Evolutionary conservation across 2,329 filamentous ascomycete genomes (phyloP), one percentile per base, ranked within the genome.

Genomic region (Fusarium sp.): DNA sequence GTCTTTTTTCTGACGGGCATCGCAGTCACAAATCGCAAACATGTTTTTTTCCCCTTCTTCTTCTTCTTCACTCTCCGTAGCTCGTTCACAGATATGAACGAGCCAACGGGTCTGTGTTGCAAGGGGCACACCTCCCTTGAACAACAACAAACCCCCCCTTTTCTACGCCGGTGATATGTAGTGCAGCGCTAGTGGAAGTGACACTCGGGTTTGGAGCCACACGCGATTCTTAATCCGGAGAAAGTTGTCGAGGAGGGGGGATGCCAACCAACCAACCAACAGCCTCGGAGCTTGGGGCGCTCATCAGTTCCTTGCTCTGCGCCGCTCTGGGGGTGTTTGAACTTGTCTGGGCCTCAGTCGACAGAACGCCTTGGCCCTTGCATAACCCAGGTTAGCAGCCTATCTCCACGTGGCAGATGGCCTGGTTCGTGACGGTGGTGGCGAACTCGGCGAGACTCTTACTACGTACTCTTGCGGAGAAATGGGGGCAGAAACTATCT

Each of bases 351-450:
- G 68, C 69, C 45, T 61, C 66, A 45, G 61, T 52, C 27, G 9
- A 27, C 5, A 7, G 40, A 29, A 22, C 35, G 56, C 29, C 31
- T 45, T 40, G 34, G 58, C 72, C 76, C 73, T 66, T 78, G 74
- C 74, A 74, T 74, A 68, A 45, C 62, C 69, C 24, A 35, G 35
- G 45, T 29, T 50, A 63, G 45, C 69, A 63, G 63, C 63, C 61
- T 47, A 61, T 59, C 58, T 66, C 75, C 74, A 77, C 76, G 76
- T 77, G 76, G 76, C 72, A 67, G 69, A 40, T 61, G 58, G 35
- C 27, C 47, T 27, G 40, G 59, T 38, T 58, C 47, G 9, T 29
- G 8, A 24, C 52, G 52, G 52, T 3, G 52, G 31, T 50, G 27
- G 29, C 42, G 42, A 50, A 52, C n/a, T 62, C 22, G 45, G 60